Percentiles rank a stretch among this genome's conserved stretches.
These are phyloP conservation scores for Lepidium didymum DNA, from an alignment of 345 rosid genomes.

Conservation along the genomic window DNA sequence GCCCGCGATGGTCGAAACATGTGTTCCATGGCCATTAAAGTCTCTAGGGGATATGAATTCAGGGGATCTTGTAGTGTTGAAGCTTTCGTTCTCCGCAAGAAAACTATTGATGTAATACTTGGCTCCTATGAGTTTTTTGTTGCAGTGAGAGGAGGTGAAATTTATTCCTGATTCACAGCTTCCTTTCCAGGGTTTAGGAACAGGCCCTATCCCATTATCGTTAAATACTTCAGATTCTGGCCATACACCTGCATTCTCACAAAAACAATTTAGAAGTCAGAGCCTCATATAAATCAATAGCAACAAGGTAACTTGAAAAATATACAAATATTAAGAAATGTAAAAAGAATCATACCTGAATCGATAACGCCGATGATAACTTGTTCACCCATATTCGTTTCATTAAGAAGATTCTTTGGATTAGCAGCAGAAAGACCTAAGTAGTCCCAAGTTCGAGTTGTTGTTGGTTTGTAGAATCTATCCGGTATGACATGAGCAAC, in stretches of 20 bases:
- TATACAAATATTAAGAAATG: no score
- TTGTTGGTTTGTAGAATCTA: slow-evolving; percentile 30
- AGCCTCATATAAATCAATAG: not conserved
- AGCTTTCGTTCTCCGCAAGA: slow-evolving; percentile 21
- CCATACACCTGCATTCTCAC: slow-evolving; percentile 27
- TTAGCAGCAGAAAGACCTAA: slow-evolving; percentile 27
- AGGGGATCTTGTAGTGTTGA: slow-evolving; percentile 28
- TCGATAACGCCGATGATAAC: slow-evolving; percentile 25
- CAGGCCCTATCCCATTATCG: slow-evolving; percentile 15
- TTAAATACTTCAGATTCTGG: slow-evolving; percentile 28
- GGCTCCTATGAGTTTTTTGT: slow-evolving; percentile 56
- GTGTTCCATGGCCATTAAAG: slow-evolving; percentile 47
- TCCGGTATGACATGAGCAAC: slow-evolving; percentile 38
- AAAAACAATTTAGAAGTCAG: no score
- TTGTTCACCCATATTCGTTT: slow-evolving; percentile 28
- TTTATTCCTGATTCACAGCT: slow-evolving; percentile 13
- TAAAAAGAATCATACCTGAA: slow-evolving; percentile 18
- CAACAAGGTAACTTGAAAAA: not conserved
- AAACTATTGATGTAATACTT: slow-evolving; percentile 36
- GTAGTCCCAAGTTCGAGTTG: slow-evolving; percentile 50
- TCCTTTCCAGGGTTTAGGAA: slow-evolving; percentile 23
- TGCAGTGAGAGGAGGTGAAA: slow-evolving; percentile 31
- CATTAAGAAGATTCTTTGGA: slow-evolving; percentile 14
- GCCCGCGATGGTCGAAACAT: slow-evolving; percentile 41
- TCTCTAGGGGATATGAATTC: slow-evolving; percentile 45